Conservation (phyloP, 352 stramenopile genomes). For the Pilasporangium apinafurcum region DNA sequence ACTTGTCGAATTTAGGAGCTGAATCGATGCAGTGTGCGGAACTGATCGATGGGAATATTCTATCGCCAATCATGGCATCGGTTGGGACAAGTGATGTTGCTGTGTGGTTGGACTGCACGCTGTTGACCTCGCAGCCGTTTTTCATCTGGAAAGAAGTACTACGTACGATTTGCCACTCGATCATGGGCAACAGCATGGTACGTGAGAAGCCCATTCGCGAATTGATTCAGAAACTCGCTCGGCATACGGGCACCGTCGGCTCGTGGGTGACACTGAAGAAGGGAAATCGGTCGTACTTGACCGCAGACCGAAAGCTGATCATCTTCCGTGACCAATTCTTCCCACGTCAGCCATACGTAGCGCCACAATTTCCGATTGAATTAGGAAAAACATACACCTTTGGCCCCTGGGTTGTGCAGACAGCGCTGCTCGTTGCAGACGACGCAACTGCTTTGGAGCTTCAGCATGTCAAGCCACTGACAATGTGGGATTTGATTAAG, state of each 20-base stretch:
- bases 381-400: slow-evolving; percentile 37
- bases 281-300: slow-evolving; percentile 72
- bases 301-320: slow-evolving; percentile 49
- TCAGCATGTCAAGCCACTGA: slow-evolving; percentile 21
- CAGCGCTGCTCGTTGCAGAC: slow-evolving; percentile 18
- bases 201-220: slow-evolving; percentile 77
- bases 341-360: slow-evolving; percentile 16
- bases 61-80: slow-evolving; percentile 54
- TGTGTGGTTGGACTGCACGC: slow-evolving; percentile 64
- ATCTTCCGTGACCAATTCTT: slow-evolving; percentile 82
- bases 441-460: slow-evolving; percentile 18
- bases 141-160: slow-evolving; percentile 89
- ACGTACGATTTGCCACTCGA: slow-evolving; percentile 65
- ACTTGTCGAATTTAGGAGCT: slow-evolving; percentile 68
- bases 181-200: slow-evolving; percentile 82
- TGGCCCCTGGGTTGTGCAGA: slow-evolving; percentile 47
- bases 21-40: slow-evolving; percentile 79
- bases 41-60: slow-evolving; percentile 47
- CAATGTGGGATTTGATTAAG: slow-evolving; percentile 53
- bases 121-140: slow-evolving; percentile 51
- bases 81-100: slow-evolving; percentile 53
- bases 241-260: slow-evolving; percentile 30
- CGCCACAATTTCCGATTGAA: slow-evolving; percentile 10
- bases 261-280: slow-evolving; percentile 86
- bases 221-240: slow-evolving; percentile 64